These are phyloP conservation scores for Acanthamoeba lenticulata DNA, from an alignment of 208 protist species.

Conservation along the genomic window DNA sequence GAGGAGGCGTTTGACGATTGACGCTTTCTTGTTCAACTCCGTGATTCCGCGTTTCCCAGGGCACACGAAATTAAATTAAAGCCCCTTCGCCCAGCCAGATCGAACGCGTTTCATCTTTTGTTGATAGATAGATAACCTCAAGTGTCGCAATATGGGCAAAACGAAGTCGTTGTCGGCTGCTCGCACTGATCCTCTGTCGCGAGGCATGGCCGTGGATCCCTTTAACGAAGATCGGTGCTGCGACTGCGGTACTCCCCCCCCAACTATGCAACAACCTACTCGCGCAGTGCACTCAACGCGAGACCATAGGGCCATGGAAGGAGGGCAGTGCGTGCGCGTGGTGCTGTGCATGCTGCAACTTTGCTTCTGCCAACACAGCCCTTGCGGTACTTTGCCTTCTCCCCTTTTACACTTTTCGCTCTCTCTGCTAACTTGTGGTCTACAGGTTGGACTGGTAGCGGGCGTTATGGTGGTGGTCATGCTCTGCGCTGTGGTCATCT, in stretches of 20 bases:
- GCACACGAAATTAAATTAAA: no score
- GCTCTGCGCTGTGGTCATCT: neutral
- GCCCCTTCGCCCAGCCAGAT: no score
- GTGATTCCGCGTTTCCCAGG: no score
- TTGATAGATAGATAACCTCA: no score
- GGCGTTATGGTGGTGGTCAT: neutral
- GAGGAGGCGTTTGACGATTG: neutral
- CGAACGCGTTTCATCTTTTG: neutral
- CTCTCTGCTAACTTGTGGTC: neutral
- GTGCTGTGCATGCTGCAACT: constrained; percentile 17
- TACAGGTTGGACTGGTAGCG: neutral
- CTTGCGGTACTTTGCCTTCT: neutral
- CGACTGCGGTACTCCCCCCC: constrained; percentile 9
- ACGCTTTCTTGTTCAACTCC: no score
- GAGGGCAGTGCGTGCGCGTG: neutral
- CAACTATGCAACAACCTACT: neutral
- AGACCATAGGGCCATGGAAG: neutral
- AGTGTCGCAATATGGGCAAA: neutral
- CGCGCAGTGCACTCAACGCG: no score
- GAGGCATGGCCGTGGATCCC: constrained; percentile 28
- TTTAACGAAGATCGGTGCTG: constrained; percentile 1
- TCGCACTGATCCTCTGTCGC: neutral
- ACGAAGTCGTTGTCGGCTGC: neutral
- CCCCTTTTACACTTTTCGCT: neutral
- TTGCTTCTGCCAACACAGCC: neutral